phyloP scores from a whole-genome alignment of 352 stramenopile genomes.

The Pythium rishiriense region DNA sequence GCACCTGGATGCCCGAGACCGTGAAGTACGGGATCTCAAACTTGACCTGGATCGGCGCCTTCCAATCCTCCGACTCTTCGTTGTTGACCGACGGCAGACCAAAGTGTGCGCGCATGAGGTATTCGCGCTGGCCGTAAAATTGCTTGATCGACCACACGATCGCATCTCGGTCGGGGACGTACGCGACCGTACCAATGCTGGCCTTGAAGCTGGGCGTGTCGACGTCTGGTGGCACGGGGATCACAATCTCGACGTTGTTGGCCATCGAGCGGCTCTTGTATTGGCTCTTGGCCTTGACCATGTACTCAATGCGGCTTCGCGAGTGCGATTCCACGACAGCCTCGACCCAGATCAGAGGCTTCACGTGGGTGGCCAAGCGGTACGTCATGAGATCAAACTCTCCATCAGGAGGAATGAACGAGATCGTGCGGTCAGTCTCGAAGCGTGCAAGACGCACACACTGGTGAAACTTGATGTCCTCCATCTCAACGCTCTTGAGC shows the following conservation, averaged over 20 bases:
- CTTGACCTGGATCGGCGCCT: conserved; percentile 93
- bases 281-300: conserved; percentile 98
- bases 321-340: conserved; percentile 98
- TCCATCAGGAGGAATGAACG: conserved; percentile 99
- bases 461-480: conserved; percentile 99
- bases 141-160: conserved; percentile 99
- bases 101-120: conserved; percentile 99
- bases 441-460: conserved; percentile 98
- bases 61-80: conserved; percentile 85
- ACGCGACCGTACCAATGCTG: conserved; percentile 97
- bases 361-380: conserved; percentile 97
- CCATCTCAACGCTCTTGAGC: conserved; percentile 92
- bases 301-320: conserved; percentile 97
- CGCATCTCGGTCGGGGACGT: conserved; percentile 98
- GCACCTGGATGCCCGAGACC: conserved; percentile 97
- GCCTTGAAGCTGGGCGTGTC: conserved; percentile 99
- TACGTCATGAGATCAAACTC: conserved; percentile 99
- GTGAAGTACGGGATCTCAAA: conserved; percentile 97
- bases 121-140: conserved; percentile 98
- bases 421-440: conserved; percentile 99
- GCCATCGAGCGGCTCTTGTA: conserved; percentile 99
- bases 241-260: conserved; percentile 99
- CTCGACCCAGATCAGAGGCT: conserved; percentile 99
- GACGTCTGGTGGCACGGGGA: conserved; percentile 98
- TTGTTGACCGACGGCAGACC: conserved; percentile 96